Base-by-base conservation (phyloP, 2,329 filamentous ascomycete species). In the Clarireedia paspali region DNA sequence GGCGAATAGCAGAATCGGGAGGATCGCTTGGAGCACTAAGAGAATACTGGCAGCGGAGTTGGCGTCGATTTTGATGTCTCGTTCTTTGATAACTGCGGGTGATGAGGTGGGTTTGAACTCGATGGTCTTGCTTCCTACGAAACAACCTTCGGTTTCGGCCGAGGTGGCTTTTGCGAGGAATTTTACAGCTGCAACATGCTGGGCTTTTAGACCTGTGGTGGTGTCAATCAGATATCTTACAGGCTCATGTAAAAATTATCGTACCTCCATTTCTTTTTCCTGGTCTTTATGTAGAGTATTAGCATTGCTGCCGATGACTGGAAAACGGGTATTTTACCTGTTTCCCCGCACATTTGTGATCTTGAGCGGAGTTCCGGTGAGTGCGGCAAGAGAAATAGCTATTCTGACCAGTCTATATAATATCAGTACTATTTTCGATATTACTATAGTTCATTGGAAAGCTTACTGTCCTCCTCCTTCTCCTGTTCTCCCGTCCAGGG, bases 1-100 rank as follows among this genome's bases (percentile, higher is more conserved):
- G 0, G 79, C 75, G 56, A 81, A 83, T 5, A 85, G 64, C 1
- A 84, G 69, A 58, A 79, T 83, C 0, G 82, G 82, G 5, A 85
- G 70, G 7, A 84, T 70, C 2, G 82, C 80, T 66, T 85, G 82
- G 57, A 85, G 73, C 54, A 84, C 76, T 12, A 85, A 74, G 24
- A 82, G 65, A 1, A 77, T 72, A 62, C 81, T 84, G 0, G 81
- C 78, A 1, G 78, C 78, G 0, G 77, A 78, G 2, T 74, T 73
- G 4, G 79, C 75, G 4, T 68, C 70, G 62, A 84, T 78, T 26
- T 70, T 71, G 61, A 83, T 73, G 44, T 72, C 72, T 14, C 77
- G 72, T 44, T 72, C 65, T 2, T 66, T 45, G 0, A 51, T 56
- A 10, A 59, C 40, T 7, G 42, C 40, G 5, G 71, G 66, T 1